A percentile compares a stretch with the other conserved stretches of the same genome.
Conservation (phyloP, 1,284 basidiomycete genomes). For the Ceratobasidium sp. region DNA sequence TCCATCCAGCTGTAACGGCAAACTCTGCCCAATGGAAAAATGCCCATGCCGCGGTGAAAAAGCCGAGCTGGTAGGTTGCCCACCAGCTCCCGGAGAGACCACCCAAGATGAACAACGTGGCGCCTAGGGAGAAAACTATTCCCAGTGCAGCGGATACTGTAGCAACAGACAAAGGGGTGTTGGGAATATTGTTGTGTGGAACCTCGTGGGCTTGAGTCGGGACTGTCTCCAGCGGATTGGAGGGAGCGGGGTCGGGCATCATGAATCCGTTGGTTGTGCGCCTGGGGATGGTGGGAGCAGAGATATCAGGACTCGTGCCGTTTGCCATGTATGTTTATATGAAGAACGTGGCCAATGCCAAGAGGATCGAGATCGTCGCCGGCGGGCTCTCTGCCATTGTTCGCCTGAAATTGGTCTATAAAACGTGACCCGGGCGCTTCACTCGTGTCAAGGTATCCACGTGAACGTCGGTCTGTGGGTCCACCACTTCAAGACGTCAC, state of each 20-base stretch:
- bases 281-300: constrained; percentile 2
- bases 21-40: constrained; percentile 95
- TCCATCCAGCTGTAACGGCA: constrained; percentile 94
- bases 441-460: background rate
- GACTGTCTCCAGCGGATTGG: constrained; percentile 61
- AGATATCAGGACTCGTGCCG: background rate
- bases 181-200: constrained; percentile 68
- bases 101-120: constrained; percentile 57
- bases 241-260: constrained; percentile 39
- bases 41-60: constrained; percentile 82
- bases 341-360: background rate
- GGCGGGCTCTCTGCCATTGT: constrained; percentile 9
- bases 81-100: constrained; percentile 62
- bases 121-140: constrained; percentile 62
- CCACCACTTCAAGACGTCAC: background rate
- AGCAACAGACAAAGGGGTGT: constrained; percentile 78
- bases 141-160: constrained; percentile 80
- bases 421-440: constrained; percentile 4
- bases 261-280: constrained; percentile 36
- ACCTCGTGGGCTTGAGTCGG: constrained; percentile 51
- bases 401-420: background rate
- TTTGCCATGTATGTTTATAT: background rate
- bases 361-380: background rate
- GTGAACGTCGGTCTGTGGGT: background rate
- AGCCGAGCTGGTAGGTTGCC: constrained; percentile 77